Percentiles rank a stretch among this genome's conserved stretches.
These are phyloP conservation scores for Sorghum bicolor DNA, from an alignment of 176 grass and related monocot species.

Conservation along the genomic window DNA sequence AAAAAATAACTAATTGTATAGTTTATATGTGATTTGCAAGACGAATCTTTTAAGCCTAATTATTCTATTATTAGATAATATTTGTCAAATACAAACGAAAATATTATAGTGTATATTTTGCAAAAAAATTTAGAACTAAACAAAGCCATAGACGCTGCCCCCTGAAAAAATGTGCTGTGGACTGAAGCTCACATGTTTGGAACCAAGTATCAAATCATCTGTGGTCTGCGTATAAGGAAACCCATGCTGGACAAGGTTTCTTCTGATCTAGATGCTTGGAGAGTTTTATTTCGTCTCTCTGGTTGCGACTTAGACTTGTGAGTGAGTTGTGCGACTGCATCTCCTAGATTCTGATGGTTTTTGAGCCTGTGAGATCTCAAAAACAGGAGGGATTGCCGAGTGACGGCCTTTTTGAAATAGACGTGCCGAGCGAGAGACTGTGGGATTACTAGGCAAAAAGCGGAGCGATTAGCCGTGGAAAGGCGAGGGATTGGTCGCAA, in stretches of 20 bases:
- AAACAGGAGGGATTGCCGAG: background rate
- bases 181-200: background rate
- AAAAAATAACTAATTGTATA: too few species aligned
- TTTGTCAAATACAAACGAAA: too few species aligned
- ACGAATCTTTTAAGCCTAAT: too few species aligned
- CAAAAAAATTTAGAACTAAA: too few species aligned
- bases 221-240: background rate
- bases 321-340: too few species aligned
- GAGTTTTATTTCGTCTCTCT: background rate
- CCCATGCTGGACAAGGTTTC: background rate
- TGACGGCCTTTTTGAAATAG: background rate
- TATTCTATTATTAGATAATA: too few species aligned
- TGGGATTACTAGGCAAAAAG: background rate
- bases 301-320: background rate
- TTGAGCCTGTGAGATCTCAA: background rate
- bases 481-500: background rate
- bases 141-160: too few species aligned
- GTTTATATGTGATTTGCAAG: too few species aligned
- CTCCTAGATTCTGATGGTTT: background rate
- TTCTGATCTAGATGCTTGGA: slow-evolving; percentile 6
- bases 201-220: background rate
- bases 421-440: background rate
- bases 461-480: background rate
- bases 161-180: background rate
- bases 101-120: too few species aligned